phyloP scores from a whole-genome alignment of 2,329 filamentous ascomycete genomes.

The Fusarium sublunatum region DNA sequence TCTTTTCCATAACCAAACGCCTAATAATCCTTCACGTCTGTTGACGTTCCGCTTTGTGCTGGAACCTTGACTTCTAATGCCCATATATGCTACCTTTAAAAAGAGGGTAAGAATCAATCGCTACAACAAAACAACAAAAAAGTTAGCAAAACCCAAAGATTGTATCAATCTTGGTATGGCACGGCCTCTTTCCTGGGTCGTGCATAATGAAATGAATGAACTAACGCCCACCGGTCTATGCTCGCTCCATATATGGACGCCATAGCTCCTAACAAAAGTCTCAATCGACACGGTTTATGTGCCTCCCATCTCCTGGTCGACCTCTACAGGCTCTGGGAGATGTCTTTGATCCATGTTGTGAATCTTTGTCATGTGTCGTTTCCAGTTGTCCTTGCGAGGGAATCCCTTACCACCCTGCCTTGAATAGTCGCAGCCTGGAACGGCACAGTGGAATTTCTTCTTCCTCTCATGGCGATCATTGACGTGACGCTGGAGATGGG shows the following conservation, averaged over 20 bases:
- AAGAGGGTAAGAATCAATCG: constrained; percentile 39
- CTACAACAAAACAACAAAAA: constrained; percentile 28
- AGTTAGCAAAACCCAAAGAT: constrained; percentile 3
- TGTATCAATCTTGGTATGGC: not conserved
- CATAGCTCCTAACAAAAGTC: not conserved
- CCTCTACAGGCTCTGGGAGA: constrained; percentile 57
- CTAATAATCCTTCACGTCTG: constrained; percentile 25
- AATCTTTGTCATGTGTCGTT: constrained; percentile 71
- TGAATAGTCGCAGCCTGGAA: constrained; percentile 67
- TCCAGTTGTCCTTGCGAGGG: constrained; percentile 72
- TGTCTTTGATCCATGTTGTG: constrained; percentile 58
- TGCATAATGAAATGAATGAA: constrained; percentile 2
- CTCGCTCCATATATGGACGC: not conserved
- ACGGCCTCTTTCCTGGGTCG: not conserved
- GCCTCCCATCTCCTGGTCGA: constrained; percentile 51
- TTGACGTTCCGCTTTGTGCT: constrained; percentile 29
- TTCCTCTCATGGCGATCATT: constrained; percentile 71
- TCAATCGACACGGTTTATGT: constrained; percentile 21
- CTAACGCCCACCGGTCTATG: constrained; percentile 14
- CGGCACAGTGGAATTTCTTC: constrained; percentile 68
- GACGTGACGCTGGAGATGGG: constrained; percentile 70
- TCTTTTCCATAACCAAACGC: constrained; percentile 41
- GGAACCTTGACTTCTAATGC: constrained; percentile 29
- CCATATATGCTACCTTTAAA: constrained; percentile 28
- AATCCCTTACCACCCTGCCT: constrained; percentile 67